Percentiles rank a stretch among this genome's conserved stretches.
Conservation (phyloP, 352 stramenopile species). For the Achlya hypogyna region DNA sequence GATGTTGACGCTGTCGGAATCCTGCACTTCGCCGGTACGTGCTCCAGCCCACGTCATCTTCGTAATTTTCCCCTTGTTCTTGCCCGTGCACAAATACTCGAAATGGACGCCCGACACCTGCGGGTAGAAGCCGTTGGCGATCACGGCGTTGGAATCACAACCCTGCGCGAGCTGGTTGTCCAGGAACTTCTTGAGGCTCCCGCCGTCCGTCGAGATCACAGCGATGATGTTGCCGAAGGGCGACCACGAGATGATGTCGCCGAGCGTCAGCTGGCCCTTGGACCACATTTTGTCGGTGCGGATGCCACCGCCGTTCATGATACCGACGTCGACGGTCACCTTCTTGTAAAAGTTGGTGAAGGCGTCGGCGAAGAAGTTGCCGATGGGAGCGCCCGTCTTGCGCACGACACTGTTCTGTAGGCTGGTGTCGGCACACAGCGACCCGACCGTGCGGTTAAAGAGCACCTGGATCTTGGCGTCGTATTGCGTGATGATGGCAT, state of each 20-base stretch:
- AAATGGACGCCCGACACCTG: too few relatives aligned
- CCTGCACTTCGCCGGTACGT: slow-evolving; percentile 34
- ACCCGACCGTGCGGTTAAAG: slow-evolving; percentile 39
- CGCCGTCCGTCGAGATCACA: slow-evolving; percentile 42
- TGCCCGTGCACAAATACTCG: slow-evolving; percentile 50
- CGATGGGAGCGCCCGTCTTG: slow-evolving; percentile 37
- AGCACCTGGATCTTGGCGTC: slow-evolving; percentile 32
- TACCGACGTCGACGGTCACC: slow-evolving; percentile 33
- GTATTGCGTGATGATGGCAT: slow-evolving; percentile 44
- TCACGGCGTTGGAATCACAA: slow-evolving; percentile 37
- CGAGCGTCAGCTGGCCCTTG: slow-evolving; percentile 40
- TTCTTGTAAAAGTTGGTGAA: slow-evolving; percentile 41
- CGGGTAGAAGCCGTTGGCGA: slow-evolving; percentile 50
- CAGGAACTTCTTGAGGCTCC: slow-evolving; percentile 52
- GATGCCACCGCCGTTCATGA: slow-evolving; percentile 63
- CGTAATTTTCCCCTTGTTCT: slow-evolving; percentile 29
- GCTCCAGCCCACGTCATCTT: slow-evolving; percentile 44
- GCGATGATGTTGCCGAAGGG: slow-evolving; percentile 63
- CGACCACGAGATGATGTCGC: slow-evolving; percentile 47
- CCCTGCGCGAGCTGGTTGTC: slow-evolving; percentile 37
- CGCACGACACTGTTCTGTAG: slow-evolving; percentile 44
- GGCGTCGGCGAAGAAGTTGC: slow-evolving; percentile 43
- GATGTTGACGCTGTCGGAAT: slow-evolving; percentile 51
- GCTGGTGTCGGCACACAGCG: slow-evolving; percentile 44
- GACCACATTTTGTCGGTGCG: slow-evolving; percentile 49